Base-by-base conservation (phyloP, 1,284 basidiomycete species). In the Volvariella volvacea region DNA sequence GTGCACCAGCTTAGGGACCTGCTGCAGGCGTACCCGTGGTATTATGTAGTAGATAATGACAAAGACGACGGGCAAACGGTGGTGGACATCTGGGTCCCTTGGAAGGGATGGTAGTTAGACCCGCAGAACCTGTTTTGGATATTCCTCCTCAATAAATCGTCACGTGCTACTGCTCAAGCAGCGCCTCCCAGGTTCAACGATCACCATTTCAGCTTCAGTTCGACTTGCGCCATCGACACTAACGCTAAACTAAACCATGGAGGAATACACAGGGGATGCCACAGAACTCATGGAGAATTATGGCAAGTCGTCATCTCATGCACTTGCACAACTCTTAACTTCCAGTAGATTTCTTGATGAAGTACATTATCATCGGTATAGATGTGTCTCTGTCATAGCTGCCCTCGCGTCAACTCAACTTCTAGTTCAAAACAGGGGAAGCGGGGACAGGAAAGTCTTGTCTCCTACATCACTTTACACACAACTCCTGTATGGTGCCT, bases 391-490 rank as follows among this genome's bases (percentile, higher is more conserved):
- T 43, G 30, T 20, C 20, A 39, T 17, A 17, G 14, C 20, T 15
- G 9, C 19, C 19, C 21, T 32, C 30, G 34, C 22, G 25, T 39
- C 39, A 50, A 46, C 34, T 31, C 43, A 33, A 19, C 36, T 38
- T 39, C 40, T 32, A 28, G 7, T 42, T 47, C 31, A 15, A 20
- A 45, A 39, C 50, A 95, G 93, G 93, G 53, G 94, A 97, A 70
- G 89, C 94, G 10, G 94, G 92, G 49, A 91, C 92, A 2, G 95
- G 95, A 39, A 99, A 99, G 73, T 94, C 92, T 16, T 98, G 94
- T 65, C 68, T 98, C 32, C 73, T 98, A 42, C 92, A 97, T 63
- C 92, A 96, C 53, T 97, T 96, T 63, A 91, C 92, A 48, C 88
- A 96, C 65, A 93, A 95, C 61, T 78, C 83, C 43, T 96, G 93